Percentiles rank a stretch among this genome's conserved stretches.
Evolutionary conservation across 331 rosid species (phyloP).

Genomic region (Rosa hybrid): DNA sequence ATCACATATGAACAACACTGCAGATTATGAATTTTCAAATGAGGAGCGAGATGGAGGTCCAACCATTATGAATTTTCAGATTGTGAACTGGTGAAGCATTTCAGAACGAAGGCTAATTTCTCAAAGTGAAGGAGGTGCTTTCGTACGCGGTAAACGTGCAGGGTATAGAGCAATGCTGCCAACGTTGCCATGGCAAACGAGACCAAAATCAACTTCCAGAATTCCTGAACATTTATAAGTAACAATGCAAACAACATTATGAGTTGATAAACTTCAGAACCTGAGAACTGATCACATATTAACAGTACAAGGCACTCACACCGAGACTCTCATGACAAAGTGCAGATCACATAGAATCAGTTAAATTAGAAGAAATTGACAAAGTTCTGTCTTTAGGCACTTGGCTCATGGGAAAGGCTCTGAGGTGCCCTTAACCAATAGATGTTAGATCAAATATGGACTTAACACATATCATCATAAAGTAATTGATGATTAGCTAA

Average conservation of each 20-base stretch:
- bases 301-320: neutral
- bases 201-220: constrained; percentile 63
- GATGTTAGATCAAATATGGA: too few relatives aligned
- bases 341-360: neutral
- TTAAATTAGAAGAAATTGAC: neutral
- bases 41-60: neutral
- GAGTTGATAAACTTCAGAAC: neutral
- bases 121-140: constrained; percentile 72
- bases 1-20: neutral
- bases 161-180: constrained; percentile 66
- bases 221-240: constrained; percentile 49
- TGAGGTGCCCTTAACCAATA: too few relatives aligned
- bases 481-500: too few relatives aligned
- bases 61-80: neutral
- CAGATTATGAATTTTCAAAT: neutral
- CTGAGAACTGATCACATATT: neutral
- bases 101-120: constrained; percentile 8
- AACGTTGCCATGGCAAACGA: constrained; percentile 62
- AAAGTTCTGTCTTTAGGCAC: too few relatives aligned
- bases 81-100: constrained; percentile 10
- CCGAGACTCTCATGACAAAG: neutral
- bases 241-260: neutral
- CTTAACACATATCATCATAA: too few relatives aligned
- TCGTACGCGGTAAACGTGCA: constrained; percentile 53
- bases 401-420: too few relatives aligned